Percentiles rank a stretch among this genome's conserved stretches.
Evolutionary conservation across 495 filamentous ascomycete genomes (phyloP).

Genomic region (Recurvomyces mirabilis): DNA sequence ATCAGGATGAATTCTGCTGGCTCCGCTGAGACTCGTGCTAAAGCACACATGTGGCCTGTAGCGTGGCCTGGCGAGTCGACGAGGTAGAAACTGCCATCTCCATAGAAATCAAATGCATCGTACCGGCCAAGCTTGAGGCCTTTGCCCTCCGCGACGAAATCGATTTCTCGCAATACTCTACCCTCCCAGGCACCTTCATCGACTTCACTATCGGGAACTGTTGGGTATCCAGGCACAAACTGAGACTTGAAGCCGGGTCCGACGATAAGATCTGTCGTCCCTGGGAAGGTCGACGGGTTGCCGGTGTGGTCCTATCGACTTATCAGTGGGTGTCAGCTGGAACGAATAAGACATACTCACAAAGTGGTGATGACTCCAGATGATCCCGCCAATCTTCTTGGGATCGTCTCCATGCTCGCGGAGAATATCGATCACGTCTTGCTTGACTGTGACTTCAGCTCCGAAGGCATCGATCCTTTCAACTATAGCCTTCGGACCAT

Average conservation of each 20-base stretch:
- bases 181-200: slow-evolving; percentile 20
- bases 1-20: slow-evolving; percentile 44
- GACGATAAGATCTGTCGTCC: slow-evolving; percentile 38
- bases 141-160: slow-evolving; percentile 17
- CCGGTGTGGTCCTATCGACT: slow-evolving; percentile 46
- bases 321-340: neutral
- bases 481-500: slow-evolving; percentile 31
- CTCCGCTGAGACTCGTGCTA: slow-evolving; percentile 40
- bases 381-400: slow-evolving; percentile 41
- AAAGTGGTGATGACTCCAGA: slow-evolving; percentile 34
- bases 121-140: slow-evolving; percentile 26
- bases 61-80: slow-evolving; percentile 47
- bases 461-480: slow-evolving; percentile 18
- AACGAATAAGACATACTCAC: neutral
- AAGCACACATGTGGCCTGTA: slow-evolving; percentile 44
- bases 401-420: slow-evolving; percentile 36
- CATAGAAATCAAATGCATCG: slow-evolving; percentile 36
- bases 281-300: slow-evolving; percentile 40
- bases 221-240: slow-evolving; percentile 42
- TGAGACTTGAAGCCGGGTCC: slow-evolving; percentile 44
- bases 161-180: slow-evolving; percentile 26
- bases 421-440: slow-evolving; percentile 42
- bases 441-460: slow-evolving; percentile 33
- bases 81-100: slow-evolving; percentile 49
- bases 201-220: slow-evolving; percentile 29